Percentiles rank a stretch among this genome's conserved stretches.
These are phyloP conservation scores for Neonectria hederae DNA, from an alignment of 2,329 filamentous ascomycete genomes.

Conservation along the genomic window DNA sequence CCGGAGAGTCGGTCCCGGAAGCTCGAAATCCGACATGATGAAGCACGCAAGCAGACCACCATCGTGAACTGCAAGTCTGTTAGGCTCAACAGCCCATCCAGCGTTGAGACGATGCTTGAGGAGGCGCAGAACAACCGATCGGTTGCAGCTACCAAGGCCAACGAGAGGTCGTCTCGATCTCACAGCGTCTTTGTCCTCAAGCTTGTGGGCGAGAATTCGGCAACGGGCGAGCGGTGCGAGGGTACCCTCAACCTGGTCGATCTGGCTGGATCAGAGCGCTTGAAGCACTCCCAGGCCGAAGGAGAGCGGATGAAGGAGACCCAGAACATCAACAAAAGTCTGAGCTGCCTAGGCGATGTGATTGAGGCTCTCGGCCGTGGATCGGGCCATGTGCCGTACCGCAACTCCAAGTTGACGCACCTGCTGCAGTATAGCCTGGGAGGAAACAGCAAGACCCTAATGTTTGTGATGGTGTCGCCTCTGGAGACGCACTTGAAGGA, in stretches of 20 bases:
- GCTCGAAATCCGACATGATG: constrained; percentile 89
- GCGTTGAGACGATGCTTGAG: constrained; percentile 81
- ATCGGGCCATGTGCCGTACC: constrained; percentile 87
- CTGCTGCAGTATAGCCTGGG: constrained; percentile 93
- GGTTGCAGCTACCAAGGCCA: constrained; percentile 96
- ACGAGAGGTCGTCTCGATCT: constrained; percentile 91
- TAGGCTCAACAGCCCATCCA: constrained; percentile 78
- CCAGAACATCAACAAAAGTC: constrained; percentile 95
- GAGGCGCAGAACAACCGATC: constrained; percentile 87
- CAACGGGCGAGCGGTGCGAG: constrained; percentile 85
- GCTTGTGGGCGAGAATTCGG: constrained; percentile 72
- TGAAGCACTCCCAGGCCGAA: constrained; percentile 87
- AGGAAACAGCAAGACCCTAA: constrained; percentile 95
- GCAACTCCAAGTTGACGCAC: constrained; percentile 97
- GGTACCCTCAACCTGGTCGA: constrained; percentile 96
- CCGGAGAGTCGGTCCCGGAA: constrained; percentile 79
- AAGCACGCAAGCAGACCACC: constrained; percentile 80
- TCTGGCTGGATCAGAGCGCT: constrained; percentile 88
- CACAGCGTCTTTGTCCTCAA: constrained; percentile 98
- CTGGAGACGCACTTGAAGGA: constrained; percentile 90
- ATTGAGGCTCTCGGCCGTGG: constrained; percentile 91
- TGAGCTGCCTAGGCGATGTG: constrained; percentile 92
- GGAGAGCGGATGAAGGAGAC: constrained; percentile 92
- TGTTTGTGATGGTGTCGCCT: constrained; percentile 99
- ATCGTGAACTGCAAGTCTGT: constrained; percentile 84